Evolutionary conservation across 441 rosid genomes (phyloP), one percentile per base, ranked within the genome.

Genomic region (Brassica balearica): DNA sequence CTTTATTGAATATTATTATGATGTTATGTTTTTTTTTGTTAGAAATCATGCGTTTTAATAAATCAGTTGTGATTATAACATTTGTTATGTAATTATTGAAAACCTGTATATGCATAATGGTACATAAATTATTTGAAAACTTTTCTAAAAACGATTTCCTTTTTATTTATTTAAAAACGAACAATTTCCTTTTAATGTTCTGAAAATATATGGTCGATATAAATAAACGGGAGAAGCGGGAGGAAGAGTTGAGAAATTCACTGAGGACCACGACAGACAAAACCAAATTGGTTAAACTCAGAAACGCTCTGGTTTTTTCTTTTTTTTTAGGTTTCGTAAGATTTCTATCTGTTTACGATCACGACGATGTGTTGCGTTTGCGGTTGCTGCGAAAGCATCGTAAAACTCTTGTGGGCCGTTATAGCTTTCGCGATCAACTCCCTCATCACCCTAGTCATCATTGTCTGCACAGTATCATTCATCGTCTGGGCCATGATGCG

Each of bases 1-100:
- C 68, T 6, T 65, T 9, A 55, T 77, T 29, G 29, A 63, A n/a
- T 65, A 25, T 15, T 70, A 36, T 70, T 70, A 55, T 64, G 34
- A 62, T 15, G 17, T 15, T 77, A 32, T 32, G 36, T 6, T 61
- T 76, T 11, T 10, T 4, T 68, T 46, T 46, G 8, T 34, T 34
- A 36, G 6, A n/a, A 66, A 36, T 15, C 63, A 34, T 34, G 41
- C 41, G 1, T 46, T 46, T 5, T 0, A 11, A 46, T 46, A 41
- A 41, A 41, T 34, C 41, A 34, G 2, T 2, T 41, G 12, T 46
- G 53, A n/a, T 51, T 51, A 8, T 11, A 46, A 46, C 53, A 11
- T 46, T 46, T 11, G 53, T 12, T 41, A 41, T 4, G 56, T 3
- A 48, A n/a, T 48, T n/a, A 12, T n/a, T n/a, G n/a, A 0, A 12